These are phyloP conservation scores for Pseudogymnoascus verrucosus DNA, from an alignment of 2,329 filamentous ascomycete species.

Conservation along the genomic window DNA sequence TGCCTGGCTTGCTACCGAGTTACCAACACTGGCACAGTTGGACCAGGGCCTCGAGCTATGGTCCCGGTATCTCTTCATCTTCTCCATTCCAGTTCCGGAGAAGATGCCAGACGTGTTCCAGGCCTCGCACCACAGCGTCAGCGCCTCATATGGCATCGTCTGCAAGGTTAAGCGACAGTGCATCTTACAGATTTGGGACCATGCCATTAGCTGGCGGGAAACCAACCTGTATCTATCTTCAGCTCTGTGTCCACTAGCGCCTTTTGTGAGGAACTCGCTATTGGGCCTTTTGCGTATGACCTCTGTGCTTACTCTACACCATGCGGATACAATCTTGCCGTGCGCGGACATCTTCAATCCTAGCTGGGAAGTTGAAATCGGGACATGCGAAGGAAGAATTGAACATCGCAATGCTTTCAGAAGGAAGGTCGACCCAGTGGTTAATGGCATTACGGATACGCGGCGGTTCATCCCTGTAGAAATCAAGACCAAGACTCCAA, in stretches of 20 bases:
- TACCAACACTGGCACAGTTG: slow-evolving; percentile 37
- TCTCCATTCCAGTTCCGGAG: slow-evolving; percentile 37
- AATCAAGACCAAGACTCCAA: slow-evolving; percentile 50
- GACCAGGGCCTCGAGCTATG: slow-evolving; percentile 39
- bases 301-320: slow-evolving; percentile 29
- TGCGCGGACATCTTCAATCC: slow-evolving; percentile 56
- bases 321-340: slow-evolving; percentile 52
- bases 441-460: slow-evolving; percentile 59
- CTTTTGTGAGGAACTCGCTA: slow-evolving; percentile 24
- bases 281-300: slow-evolving; percentile 22
- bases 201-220: slow-evolving; percentile 54
- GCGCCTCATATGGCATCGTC: slow-evolving; percentile 52
- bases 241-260: slow-evolving; percentile 20
- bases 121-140: slow-evolving; percentile 54
- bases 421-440: slow-evolving; percentile 55
- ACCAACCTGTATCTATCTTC: slow-evolving; percentile 25
- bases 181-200: slow-evolving; percentile 56
- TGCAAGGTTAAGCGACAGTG: slow-evolving; percentile 53
- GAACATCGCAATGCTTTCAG: slow-evolving; percentile 49
- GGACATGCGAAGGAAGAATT: slow-evolving; percentile 47
- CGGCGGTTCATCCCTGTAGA: slow-evolving; percentile 49
- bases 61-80: slow-evolving; percentile 40
- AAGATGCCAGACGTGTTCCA: slow-evolving; percentile 49
- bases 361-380: slow-evolving; percentile 55
- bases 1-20: slow-evolving; percentile 38